A percentile compares a stretch with the other conserved stretches of the same genome.
phyloP scores from a whole-genome alignment of 2,329 filamentous ascomycete genomes.

The Ceratocystis smalleyi region DNA sequence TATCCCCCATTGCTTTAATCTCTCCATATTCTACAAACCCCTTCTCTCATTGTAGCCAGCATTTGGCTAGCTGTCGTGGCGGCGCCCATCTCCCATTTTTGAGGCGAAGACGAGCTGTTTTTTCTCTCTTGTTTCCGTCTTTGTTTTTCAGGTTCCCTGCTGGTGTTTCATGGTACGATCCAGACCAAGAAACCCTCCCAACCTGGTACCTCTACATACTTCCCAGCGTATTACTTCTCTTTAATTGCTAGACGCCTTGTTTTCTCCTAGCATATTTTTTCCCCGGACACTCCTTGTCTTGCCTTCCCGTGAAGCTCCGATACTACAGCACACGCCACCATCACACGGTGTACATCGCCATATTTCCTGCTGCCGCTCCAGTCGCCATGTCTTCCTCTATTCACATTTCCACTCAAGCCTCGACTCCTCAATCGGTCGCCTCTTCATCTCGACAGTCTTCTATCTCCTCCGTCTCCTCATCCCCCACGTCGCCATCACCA shows the following conservation, averaged over 20 bases:
- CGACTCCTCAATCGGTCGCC: slow-evolving; percentile 22
- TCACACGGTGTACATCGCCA: not conserved
- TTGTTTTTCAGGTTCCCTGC: not conserved
- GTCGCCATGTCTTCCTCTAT: slow-evolving; percentile 51
- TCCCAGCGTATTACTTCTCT: slow-evolving; percentile 4
- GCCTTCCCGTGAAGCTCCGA: not conserved
- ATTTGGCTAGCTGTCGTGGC: not conserved
- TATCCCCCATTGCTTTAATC: not conserved
- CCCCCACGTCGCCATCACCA: slow-evolving; percentile 30
- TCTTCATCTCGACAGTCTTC: slow-evolving; percentile 26
- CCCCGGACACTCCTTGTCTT: not conserved
- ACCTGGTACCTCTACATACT: not conserved
- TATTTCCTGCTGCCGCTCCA: not conserved
- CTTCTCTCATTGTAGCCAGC: not conserved
- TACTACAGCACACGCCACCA: not conserved
- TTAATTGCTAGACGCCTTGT: not conserved
- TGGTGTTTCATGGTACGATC: slow-evolving; percentile 2
- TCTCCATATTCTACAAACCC: not conserved
- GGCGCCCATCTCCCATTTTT: not conserved
- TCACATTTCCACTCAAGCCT: slow-evolving; percentile 41
- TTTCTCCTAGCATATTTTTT: not conserved
- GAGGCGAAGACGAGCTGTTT: not conserved
- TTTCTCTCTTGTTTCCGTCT: not conserved
- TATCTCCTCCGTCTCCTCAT: slow-evolving; percentile 37
- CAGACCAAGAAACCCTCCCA: not conserved